phyloP scores from a whole-genome alignment of 2,329 filamentous ascomycete genomes.

The Ophiognomonia clavigignenti-juglandacearum region DNA sequence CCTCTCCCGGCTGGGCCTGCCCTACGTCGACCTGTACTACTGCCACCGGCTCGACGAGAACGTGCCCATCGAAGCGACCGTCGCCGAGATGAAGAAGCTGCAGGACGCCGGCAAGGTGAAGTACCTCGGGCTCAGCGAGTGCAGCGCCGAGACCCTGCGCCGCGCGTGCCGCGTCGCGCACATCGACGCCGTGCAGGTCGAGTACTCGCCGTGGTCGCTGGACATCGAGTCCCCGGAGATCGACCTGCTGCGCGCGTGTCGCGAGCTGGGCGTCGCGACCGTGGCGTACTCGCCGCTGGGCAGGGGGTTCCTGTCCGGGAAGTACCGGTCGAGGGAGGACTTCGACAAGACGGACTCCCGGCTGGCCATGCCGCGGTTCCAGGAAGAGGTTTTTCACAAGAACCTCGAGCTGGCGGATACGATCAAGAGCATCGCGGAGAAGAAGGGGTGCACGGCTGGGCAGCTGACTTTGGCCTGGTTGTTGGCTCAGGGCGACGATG shows the following conservation, averaged over 20 bases:
- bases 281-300: slow-evolving; percentile 58
- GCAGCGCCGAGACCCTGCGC: slow-evolving; percentile 41
- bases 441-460: slow-evolving; percentile 36
- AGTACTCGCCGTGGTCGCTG: slow-evolving; percentile 49
- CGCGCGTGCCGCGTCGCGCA: slow-evolving; percentile 43
- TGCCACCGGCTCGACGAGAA: slow-evolving; percentile 36
- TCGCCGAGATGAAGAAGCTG: slow-evolving; percentile 37
- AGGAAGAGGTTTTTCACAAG: slow-evolving; percentile 41
- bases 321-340: slow-evolving; percentile 31
- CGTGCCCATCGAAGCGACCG: slow-evolving; percentile 42
- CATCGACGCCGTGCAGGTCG: slow-evolving; percentile 48
- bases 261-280: slow-evolving; percentile 53
- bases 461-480: slow-evolving; percentile 57
- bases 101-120: slow-evolving; percentile 48
- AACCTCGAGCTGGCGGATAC: slow-evolving; percentile 33
- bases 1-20: slow-evolving; percentile 33
- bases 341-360: slow-evolving; percentile 31
- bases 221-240: slow-evolving; percentile 52
- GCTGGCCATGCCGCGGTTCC: slow-evolving; percentile 33
- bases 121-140: slow-evolving; percentile 46
- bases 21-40: slow-evolving; percentile 44
- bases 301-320: slow-evolving; percentile 51
- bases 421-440: slow-evolving; percentile 22
- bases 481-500: slow-evolving; percentile 38
- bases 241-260: slow-evolving; percentile 46